Evolutionary conservation across 352 stramenopile species (phyloP), one percentile per base, ranked within the genome.

Genomic region (Thraustotheca clavata): DNA sequence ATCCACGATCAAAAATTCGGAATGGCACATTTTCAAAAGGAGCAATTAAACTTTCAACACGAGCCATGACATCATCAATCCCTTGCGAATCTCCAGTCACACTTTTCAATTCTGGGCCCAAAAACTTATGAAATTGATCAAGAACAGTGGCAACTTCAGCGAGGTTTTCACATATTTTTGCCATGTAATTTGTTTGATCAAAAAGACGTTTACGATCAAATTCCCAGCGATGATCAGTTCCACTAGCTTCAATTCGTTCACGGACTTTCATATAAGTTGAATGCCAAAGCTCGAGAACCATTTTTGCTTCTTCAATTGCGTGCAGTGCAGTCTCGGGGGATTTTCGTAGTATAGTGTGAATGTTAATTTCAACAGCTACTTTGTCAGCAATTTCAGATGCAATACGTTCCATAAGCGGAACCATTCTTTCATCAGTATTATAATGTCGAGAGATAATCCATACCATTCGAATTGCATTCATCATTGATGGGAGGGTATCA

Each of bases 401-500:
- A 47, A 98, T 98, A 6, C 92, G 79, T 72, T 98, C 92, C 92
- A 98, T 97, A 11, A 98, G 76, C 12, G 91, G 91, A 38, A 97
- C 86, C 89, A 98, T 98, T 3, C 93, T 80, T 62, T 98, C 90
- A 54, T 98, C 95, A n/a, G 89, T 98, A 67, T 98, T 98, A 76
- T 97, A 98, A 66, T 98, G 93, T 0, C 95, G 74, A 24, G 94
- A 98, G 49, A 98, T 98, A 67, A 98, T 97, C 95, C 95, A 98
- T 11, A 98, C 91, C 93, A 98, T 98, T 2, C 89, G 86, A 41
- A 98, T 96, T 0, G 90, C 90, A 61, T 97, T 98, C 86, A 98
- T 96, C 94, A 98, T 98, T 2, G 88, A 96, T 22, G 86, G 89
- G 6, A 98, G 67, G 29, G 90, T 98, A 52, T 98, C 94, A 0